These are phyloP conservation scores for Aspergillus sp. DNA, from an alignment of 2,329 filamentous ascomycete genomes.

Conservation along the genomic window DNA sequence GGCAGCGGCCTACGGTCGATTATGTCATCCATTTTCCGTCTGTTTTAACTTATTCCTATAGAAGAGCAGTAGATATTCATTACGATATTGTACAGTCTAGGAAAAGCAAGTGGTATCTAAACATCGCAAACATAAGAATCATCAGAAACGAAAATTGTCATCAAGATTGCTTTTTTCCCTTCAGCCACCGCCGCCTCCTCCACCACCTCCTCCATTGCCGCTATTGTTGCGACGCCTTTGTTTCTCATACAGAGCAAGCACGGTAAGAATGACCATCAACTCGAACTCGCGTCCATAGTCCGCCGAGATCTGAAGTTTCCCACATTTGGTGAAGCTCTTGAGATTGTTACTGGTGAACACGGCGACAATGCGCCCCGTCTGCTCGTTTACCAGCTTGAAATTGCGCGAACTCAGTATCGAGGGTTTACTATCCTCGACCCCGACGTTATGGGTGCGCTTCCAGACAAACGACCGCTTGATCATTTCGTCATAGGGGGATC, in stretches of 20 bases:
- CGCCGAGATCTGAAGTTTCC: conserved; percentile 30
- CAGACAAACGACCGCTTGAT: conserved; percentile 29
- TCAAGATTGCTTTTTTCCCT: background rate
- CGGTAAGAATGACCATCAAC: conserved; percentile 29
- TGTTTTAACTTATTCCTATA: too few species aligned
- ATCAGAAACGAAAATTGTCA: background rate
- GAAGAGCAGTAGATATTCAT: background rate
- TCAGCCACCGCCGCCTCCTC: conserved; percentile 13
- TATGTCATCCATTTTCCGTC: background rate
- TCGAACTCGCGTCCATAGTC: conserved; percentile 29
- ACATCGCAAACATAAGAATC: background rate
- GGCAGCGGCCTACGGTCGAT: background rate
- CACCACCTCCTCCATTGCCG: conserved; percentile 8
- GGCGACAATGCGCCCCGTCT: conserved; percentile 27
- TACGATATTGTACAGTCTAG: background rate
- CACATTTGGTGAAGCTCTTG: conserved; percentile 30
- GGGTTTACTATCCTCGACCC: conserved; percentile 24
- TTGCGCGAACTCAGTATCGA: conserved; percentile 23
- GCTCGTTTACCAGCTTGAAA: conserved; percentile 36
- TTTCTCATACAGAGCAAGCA: conserved; percentile 27
- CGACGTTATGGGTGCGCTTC: conserved; percentile 33
- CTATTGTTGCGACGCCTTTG: conserved; percentile 17
- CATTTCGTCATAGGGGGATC: background rate
- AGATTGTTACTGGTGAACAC: conserved; percentile 30
- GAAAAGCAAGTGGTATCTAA: conserved; percentile 5